Percentiles rank a stretch among this genome's conserved stretches.
phyloP scores from a whole-genome alignment of 768 basidiomycete species.

The Russula griseocarnosa region DNA sequence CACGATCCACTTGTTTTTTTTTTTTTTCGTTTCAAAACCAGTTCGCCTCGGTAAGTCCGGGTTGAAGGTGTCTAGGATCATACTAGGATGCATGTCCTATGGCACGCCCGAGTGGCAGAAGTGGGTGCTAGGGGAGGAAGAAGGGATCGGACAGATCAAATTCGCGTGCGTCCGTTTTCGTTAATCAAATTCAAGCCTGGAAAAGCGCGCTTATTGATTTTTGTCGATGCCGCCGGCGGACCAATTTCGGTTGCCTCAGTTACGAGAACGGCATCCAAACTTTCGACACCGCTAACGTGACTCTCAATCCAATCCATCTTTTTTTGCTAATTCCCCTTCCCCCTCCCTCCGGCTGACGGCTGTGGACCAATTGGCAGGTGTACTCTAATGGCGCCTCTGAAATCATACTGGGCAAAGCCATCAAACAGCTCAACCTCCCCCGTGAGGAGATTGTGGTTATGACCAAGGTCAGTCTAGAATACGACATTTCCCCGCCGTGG shows the following conservation, averaged over 20 bases:
- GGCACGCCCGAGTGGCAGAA: conserved; percentile 34
- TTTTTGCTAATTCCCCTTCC: no score
- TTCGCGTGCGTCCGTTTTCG: conserved; percentile 40
- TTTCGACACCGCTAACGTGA: conserved; percentile 39
- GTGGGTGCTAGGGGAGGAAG: conserved; percentile 40
- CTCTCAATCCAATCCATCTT: background rate
- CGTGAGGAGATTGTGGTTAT: conserved; percentile 49
- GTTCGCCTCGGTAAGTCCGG: conserved; percentile 35
- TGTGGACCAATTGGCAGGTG: conserved; percentile 23
- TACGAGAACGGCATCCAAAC: conserved; percentile 44
- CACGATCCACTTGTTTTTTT: no score
- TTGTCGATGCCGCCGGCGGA: no score
- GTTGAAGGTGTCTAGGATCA: conserved; percentile 34
- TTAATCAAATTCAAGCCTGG: background rate
- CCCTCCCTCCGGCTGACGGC: background rate
- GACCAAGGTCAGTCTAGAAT: conserved; percentile 45
- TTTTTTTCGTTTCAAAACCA: no score
- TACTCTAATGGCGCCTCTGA: conserved; percentile 45
- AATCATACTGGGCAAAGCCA: conserved; percentile 45
- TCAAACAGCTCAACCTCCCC: conserved; percentile 44
- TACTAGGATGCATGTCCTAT: conserved; percentile 38
- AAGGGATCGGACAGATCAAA: conserved; percentile 41
- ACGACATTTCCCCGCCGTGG: background rate
- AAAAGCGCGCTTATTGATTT: background rate
- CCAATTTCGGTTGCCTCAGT: conserved; percentile 26